Base-by-base conservation (phyloP, 2,329 filamentous ascomycete genomes). In the Monilinia vaccinii-corymbosi region DNA sequence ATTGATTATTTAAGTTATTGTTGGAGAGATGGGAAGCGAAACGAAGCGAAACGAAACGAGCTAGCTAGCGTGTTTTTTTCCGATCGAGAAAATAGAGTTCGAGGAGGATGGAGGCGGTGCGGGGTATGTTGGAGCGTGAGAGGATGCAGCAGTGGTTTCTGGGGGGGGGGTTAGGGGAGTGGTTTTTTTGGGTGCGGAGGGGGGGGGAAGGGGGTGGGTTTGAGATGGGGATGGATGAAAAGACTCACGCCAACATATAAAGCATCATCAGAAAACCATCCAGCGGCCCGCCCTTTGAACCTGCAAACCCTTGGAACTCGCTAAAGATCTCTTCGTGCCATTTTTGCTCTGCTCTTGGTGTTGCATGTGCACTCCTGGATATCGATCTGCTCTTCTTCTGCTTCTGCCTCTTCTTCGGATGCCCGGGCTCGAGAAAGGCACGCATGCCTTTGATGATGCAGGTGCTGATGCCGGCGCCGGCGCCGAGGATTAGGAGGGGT, bases 111-210 rank as follows among this genome's bases (percentile, higher is more conserved):
- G 65, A 66, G 1, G 61, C 65, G 11, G 63, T 52, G 40, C 68
- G 40, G 1, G 69, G 68, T 0, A 67, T 52, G 5, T 60, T 44
- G 6, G 67, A 68, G 3, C 65, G 64, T 6, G 67, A 63, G 6
- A 71, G 59, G 56, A 61, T 69, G 61, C 66, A 69, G 42, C 64
- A 70, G 46, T 71, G 69, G 40, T 68, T 70, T 40, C 69, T 71
- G 47, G 25, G 11, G 32, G n/a, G 14, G n/a, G 13, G 45, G 46
- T 60, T 40, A 25, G 25, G 14, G 9, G n/a, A 5, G 40, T n/a
- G n/a, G n/a, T n/a, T n/a, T n/a, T n/a, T n/a, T n/a, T n/a, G n/a
- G n/a, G n/a, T n/a, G n/a, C n/a, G 18, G 1, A 18, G 13, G n/a
- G 5, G n/a, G 2, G 9, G 13, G 31, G 9, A 10, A 21, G 18